Conservation (phyloP, 2,329 filamentous ascomycete species). For the Ilyonectria destructans region DNA sequence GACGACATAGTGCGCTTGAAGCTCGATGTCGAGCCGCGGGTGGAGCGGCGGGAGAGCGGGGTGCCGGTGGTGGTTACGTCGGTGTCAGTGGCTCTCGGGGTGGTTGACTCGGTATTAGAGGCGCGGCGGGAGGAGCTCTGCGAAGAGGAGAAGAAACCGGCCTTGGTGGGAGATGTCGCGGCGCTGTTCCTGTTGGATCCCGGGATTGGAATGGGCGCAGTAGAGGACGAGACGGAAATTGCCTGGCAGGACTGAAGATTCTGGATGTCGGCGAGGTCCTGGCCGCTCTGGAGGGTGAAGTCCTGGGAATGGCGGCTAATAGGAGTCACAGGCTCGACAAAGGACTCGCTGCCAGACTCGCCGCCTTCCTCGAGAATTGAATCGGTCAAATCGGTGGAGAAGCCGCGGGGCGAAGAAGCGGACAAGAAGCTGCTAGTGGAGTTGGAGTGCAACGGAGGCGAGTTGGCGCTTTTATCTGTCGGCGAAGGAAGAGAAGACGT, state of each 20-base stretch:
- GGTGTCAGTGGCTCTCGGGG: conserved; percentile 46
- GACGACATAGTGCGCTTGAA: conserved; percentile 67
- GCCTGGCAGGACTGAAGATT: conserved; percentile 44
- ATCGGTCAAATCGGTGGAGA: conserved; percentile 65
- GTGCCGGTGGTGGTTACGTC: conserved; percentile 43
- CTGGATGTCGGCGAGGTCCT: conserved; percentile 56
- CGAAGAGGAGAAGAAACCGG: conserved; percentile 36
- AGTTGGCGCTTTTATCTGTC: conserved; percentile 48
- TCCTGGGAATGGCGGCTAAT: conserved; percentile 72
- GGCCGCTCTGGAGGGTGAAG: conserved; percentile 62
- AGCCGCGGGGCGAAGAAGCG: conserved; percentile 64
- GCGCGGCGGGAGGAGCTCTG: conserved; percentile 36
- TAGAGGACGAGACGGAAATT: conserved; percentile 41
- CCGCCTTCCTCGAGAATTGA: conserved; percentile 72
- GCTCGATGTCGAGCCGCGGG: conserved; percentile 61
- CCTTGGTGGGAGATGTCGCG: conserved; percentile 28
- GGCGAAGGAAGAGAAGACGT: conserved; percentile 43
- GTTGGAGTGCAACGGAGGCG: conserved; percentile 41
- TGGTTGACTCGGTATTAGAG: conserved; percentile 40
- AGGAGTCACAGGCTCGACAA: conserved; percentile 75
- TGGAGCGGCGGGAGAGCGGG: conserved; percentile 59
- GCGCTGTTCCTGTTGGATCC: conserved; percentile 28
- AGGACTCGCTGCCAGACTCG: conserved; percentile 73
- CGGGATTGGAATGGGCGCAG: conserved; percentile 40
- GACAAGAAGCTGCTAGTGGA: conserved; percentile 46